These are phyloP conservation scores for Maudiozyma humilis DNA, from an alignment of 1,139 yeast genomes.

Conservation along the genomic window DNA sequence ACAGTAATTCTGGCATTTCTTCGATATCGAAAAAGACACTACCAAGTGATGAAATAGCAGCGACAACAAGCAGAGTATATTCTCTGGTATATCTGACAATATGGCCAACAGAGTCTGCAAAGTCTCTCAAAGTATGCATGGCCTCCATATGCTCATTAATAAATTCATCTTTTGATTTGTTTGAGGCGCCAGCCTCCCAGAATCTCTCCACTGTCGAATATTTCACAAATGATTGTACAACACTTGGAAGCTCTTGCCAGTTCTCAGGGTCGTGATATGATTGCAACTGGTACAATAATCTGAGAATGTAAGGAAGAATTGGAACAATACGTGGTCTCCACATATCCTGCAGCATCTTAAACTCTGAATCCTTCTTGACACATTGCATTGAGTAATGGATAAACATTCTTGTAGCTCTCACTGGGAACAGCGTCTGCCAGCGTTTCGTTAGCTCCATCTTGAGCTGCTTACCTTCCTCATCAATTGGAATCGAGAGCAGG, in stretches of 20 bases:
- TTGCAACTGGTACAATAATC: conserved; percentile 79
- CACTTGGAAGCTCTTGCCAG: conserved; percentile 80
- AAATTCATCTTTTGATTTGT: conserved; percentile 88
- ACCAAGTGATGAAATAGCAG: conserved; percentile 84
- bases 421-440: conserved; percentile 93
- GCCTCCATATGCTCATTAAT: conserved; percentile 93
- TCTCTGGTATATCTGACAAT: conserved; percentile 91
- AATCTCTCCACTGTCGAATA: conserved; percentile 87
- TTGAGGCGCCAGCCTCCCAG: conserved; percentile 97
- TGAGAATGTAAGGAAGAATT: conserved; percentile 81
- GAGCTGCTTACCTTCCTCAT: conserved; percentile 74
- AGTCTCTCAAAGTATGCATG: conserved; percentile 84
- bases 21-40: conserved; percentile 85
- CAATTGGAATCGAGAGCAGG: conserved; percentile 72
- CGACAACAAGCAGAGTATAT: conserved; percentile 83
- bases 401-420: conserved; percentile 88
- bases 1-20: conserved; percentile 56
- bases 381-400: conserved; percentile 93
- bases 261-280: conserved; percentile 90
- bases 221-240: conserved; percentile 82
- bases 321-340: conserved; percentile 96
- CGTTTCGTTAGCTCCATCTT: conserved; percentile 75
- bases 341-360: conserved; percentile 56
- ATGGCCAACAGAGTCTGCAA: conserved; percentile 98
- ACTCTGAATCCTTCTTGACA: conserved; percentile 69